Conservation (phyloP, 164 flowering plant species). For the Nymphaea colorata region DNA sequence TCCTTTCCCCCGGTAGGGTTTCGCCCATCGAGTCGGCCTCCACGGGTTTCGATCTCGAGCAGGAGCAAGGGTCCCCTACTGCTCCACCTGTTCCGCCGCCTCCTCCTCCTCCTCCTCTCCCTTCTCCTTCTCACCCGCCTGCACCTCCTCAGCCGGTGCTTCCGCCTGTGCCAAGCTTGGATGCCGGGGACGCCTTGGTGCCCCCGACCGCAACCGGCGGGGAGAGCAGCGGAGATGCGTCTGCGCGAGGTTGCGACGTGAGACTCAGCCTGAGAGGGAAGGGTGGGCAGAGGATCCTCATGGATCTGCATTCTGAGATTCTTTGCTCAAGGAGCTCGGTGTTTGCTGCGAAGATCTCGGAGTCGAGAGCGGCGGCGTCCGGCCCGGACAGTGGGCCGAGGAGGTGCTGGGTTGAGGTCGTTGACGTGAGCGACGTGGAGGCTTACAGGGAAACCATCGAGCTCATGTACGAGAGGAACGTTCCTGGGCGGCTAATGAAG, state of each 20-base stretch:
- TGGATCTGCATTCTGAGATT: conserved; percentile 67
- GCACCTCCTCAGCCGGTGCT: background rate
- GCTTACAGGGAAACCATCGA: conserved; percentile 66
- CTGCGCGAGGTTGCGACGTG: conserved; percentile 33
- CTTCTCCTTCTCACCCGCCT: no score
- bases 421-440: conserved; percentile 59
- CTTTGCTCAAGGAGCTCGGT: conserved; percentile 42
- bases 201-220: background rate
- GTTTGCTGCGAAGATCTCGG: conserved; percentile 47
- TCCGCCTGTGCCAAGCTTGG: conserved; percentile 10
- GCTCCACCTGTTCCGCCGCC: background rate
- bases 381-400: conserved; percentile 10
- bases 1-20: conserved; percentile 84
- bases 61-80: background rate
- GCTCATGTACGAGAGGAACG: conserved; percentile 73
- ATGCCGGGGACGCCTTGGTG: conserved; percentile 4
- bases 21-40: conserved; percentile 67
- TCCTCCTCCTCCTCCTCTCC: background rate
- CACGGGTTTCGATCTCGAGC: conserved; percentile 5
- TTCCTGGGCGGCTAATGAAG: conserved; percentile 29
- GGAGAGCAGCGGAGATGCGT: conserved; percentile 3
- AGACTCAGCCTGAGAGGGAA: conserved; percentile 73
- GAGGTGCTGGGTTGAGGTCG: conserved; percentile 51
- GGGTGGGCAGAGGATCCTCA: conserved; percentile 44
- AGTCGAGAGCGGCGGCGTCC: conserved; percentile 3